phyloP scores from a whole-genome alignment of 345 rosid genomes.

The Gossypioides kirkii region DNA sequence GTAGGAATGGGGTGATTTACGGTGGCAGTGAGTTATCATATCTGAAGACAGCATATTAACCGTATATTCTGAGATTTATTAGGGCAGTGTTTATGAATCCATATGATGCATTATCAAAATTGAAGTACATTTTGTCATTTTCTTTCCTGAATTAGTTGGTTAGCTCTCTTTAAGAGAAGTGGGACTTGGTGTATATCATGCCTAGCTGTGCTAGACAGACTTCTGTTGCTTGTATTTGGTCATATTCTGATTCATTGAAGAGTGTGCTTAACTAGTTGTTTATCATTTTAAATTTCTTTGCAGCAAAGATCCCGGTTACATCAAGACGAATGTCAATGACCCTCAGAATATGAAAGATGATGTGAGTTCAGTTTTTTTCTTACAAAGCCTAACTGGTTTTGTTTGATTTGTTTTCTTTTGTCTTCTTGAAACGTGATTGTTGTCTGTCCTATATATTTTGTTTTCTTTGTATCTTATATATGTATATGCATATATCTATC shows the following conservation, averaged over 20 bases:
- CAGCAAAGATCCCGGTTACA: slow-evolving; percentile 97
- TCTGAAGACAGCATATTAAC: neutral
- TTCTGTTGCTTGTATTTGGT: neutral
- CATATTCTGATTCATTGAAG: neutral
- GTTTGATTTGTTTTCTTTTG: neutral
- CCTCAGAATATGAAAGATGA: slow-evolving; percentile 90
- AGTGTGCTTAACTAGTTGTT: neutral
- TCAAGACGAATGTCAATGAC: slow-evolving; percentile 77
- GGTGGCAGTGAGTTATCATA: neutral
- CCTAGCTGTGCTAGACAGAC: neutral
- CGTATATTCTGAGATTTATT: neutral
- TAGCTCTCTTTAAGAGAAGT: neutral
- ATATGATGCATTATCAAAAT: neutral
- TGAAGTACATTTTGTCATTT: neutral
- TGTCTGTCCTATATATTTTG: neutral
- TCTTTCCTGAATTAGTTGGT: neutral
- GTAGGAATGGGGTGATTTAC: neutral
- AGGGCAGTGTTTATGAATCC: neutral
- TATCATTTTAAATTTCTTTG: slow-evolving; percentile 18
- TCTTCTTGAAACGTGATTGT: neutral
- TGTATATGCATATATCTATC: neutral
- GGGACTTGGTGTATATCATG: neutral
- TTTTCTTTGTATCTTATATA: neutral
- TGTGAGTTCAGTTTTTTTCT: slow-evolving; percentile 33
- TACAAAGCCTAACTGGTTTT: neutral